Base-by-base conservation (phyloP, 1,284 basidiomycete genomes). In the Singerocomus rubriflavus region DNA sequence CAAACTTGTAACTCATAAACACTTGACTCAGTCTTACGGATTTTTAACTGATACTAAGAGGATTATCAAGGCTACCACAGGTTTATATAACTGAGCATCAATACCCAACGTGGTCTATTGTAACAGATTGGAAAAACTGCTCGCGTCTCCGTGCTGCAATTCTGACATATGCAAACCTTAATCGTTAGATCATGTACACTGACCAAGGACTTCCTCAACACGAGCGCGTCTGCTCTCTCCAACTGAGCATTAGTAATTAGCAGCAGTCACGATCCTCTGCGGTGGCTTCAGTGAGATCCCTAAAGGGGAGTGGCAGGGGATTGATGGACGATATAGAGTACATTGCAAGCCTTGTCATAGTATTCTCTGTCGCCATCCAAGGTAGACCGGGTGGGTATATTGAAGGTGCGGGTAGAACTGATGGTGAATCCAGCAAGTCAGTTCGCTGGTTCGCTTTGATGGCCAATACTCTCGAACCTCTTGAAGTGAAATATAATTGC, bases 11-110 rank as follows among this genome's bases (percentile, higher is more conserved):
- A 53, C 50, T 56, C 50, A 50, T 45, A 32, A 17, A 21, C 48
- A 26, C 38, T 21, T 40, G 26, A 51, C 35, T 4, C 52, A 84
- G 81, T 72, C 70, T 58, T 84, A 82, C 47, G 83, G 81, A 1
- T 85, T 83, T 61, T 71, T 81, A 6, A 82, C 81, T 8, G 77
- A 81, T 59, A 76, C 77, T 12, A 57, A 60, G 44, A 70, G 71
- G 40, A 65, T 81, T 16, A 60, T 72, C 48, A 52, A 46, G 52
- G 57, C 49, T 29, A 37, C 36, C 16, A 33, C 34, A 16, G 16
- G 31, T 43, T 44, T 16, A 39, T 25, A 33, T 27, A 38, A 31
- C 17, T 32, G 25, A 38, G 7, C 17, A 21, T 38, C 10, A 10
- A 32, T 14, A 41, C 35, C 30, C n/a, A 1, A 31, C 12, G 38